Percentiles rank a stretch among this genome's conserved stretches.
Conservation (phyloP, 2,329 filamentous ascomycete species). For the Thelonectria rubi region DNA sequence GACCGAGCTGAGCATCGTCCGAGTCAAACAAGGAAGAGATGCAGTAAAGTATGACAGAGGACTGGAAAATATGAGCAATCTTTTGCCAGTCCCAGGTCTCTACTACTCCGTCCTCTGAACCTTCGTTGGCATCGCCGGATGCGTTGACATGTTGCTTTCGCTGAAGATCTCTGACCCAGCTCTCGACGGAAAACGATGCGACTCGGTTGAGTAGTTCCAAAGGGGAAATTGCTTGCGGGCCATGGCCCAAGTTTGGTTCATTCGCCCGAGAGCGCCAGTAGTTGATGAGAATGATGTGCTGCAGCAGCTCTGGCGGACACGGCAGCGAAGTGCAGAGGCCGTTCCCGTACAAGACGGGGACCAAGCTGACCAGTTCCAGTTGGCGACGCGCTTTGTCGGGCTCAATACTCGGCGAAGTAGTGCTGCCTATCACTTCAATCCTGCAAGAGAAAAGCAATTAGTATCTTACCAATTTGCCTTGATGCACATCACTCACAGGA, state of each 20-base stretch:
- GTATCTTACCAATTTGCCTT: background rate
- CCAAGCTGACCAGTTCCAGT: constrained; percentile 23
- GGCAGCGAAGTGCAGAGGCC: constrained; percentile 34
- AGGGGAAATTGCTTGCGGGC: background rate
- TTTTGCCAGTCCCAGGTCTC: constrained; percentile 24
- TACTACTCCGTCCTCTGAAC: background rate
- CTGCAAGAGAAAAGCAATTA: background rate
- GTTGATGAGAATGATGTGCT: constrained; percentile 35
- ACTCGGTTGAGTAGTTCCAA: background rate
- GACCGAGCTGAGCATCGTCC: background rate
- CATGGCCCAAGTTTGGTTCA: background rate
- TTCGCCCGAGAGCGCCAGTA: constrained; percentile 28
- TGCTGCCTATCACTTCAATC: constrained; percentile 28
- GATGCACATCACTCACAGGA: constrained; percentile 22
- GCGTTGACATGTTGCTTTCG: background rate
- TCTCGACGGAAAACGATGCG: background rate
- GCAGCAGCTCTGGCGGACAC: constrained; percentile 32
- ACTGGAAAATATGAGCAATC: constrained; percentile 31
- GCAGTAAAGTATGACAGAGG: constrained; percentile 37
- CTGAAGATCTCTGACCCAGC: background rate
- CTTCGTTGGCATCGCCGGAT: too few species aligned
- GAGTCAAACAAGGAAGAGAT: constrained; percentile 11
- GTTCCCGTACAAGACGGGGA: constrained; percentile 28
- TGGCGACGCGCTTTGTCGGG: constrained; percentile 16
- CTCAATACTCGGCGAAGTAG: constrained; percentile 22